These are phyloP conservation scores for Thalassiosira hispida DNA, from an alignment of 352 stramenopile genomes.

Conservation along the genomic window DNA sequence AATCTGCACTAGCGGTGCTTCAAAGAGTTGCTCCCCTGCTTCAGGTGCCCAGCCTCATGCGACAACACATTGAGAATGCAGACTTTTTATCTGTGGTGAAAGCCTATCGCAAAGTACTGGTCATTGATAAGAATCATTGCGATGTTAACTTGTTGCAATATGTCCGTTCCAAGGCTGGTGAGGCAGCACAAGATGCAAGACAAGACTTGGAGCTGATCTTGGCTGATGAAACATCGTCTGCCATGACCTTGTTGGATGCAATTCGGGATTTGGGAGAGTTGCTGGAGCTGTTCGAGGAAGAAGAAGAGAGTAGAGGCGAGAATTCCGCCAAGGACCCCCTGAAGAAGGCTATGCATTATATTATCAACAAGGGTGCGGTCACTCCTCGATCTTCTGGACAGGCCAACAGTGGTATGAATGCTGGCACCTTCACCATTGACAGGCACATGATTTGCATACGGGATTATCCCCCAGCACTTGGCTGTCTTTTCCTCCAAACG, in stretches of 20 bases:
- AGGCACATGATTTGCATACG: constrained; percentile 71
- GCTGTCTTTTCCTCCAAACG: constrained; percentile 77
- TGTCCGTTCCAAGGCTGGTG: constrained; percentile 74
- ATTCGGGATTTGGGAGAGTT: constrained; percentile 82
- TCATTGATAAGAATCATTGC: constrained; percentile 78
- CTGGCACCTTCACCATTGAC: constrained; percentile 71
- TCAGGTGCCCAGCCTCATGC: constrained; percentile 79
- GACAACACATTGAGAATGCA: constrained; percentile 82
- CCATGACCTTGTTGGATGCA: constrained; percentile 70
- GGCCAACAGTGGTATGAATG: constrained; percentile 15
- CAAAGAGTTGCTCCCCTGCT: constrained; percentile 79
- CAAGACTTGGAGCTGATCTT: constrained; percentile 76
- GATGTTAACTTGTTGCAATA: constrained; percentile 81
- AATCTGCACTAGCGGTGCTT: constrained; percentile 79
- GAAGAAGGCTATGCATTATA: too few relatives aligned
- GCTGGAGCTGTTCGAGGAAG: constrained; percentile 65
- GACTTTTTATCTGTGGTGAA: constrained; percentile 82
- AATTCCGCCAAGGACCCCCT: too few relatives aligned
- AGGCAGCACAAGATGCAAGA: constrained; percentile 76
- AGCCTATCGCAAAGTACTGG: constrained; percentile 78
- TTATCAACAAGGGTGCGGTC: constrained; percentile 31
- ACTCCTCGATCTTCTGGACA: constrained; percentile 19
- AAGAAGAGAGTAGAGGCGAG: constrained; percentile 42
- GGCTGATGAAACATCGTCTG: constrained; percentile 70
- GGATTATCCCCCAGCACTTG: constrained; percentile 71